These are phyloP conservation scores for Aspergillus transmontanensis DNA, from an alignment of 2,329 filamentous ascomycete genomes.

Conservation along the genomic window DNA sequence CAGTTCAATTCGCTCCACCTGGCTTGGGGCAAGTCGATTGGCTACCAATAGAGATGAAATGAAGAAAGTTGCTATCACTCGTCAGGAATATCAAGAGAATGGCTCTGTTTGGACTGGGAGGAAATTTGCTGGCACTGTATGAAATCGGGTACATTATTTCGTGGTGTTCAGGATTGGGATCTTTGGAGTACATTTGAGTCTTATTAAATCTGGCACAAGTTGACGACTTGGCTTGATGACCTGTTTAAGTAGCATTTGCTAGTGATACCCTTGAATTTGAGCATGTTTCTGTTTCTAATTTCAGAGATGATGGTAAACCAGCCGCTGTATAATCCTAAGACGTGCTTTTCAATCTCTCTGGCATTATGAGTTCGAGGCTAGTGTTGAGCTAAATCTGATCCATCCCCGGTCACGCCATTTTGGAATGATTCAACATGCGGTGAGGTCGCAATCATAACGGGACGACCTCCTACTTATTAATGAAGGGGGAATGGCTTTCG, in stretches of 20 bases:
- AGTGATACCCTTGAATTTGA: slow-evolving; percentile 17
- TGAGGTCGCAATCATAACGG: too few species aligned
- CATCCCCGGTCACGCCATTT: neutral
- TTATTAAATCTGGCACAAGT: slow-evolving; percentile 3
- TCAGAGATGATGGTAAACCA: neutral
- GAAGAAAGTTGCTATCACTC: slow-evolving; percentile 73
- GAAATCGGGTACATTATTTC: neutral
- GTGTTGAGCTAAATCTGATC: neutral
- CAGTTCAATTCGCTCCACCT: slow-evolving; percentile 75
- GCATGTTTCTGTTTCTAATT: neutral
- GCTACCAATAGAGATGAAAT: slow-evolving; percentile 68
- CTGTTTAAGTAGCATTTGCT: slow-evolving; percentile 2
- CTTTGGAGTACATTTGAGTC: neutral
- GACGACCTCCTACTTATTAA: too few species aligned
- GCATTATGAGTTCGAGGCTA: neutral
- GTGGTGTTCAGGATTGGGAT: slow-evolving; percentile 3
- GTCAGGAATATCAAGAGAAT: slow-evolving; percentile 86
- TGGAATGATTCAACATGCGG: neutral
- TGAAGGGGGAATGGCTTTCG: neutral
- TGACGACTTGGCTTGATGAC: neutral
- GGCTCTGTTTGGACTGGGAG: slow-evolving; percentile 74
- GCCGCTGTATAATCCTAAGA: neutral
- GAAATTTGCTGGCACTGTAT: slow-evolving; percentile 60
- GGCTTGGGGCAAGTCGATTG: slow-evolving; percentile 80
- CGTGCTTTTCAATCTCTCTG: neutral